Base-by-base conservation (phyloP, 2,329 filamentous ascomycete genomes). In the Macroventuria anomochaeta region DNA sequence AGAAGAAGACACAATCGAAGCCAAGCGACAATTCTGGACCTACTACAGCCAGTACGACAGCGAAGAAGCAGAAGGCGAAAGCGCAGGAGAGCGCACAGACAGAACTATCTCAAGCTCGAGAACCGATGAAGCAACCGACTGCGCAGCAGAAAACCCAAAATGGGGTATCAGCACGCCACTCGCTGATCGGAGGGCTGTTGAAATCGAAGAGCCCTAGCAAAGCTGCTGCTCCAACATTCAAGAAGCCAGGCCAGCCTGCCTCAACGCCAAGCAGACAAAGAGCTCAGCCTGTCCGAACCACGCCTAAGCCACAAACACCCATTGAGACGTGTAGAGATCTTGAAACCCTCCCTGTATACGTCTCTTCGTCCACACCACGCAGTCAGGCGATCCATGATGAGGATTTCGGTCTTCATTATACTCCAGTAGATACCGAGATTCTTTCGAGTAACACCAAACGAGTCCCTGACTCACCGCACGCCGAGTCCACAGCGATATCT, bases 381-480 rank as follows among this genome's bases (percentile, higher is more conserved):
- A 36, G 32, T 31, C 37, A 33, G 12, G 42, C 41, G 18, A 37
- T 43, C 7, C 48, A 56, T 11, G 46, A 46, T 1, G 41, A 38
- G 12, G 40, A 41, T 31, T 53, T 53, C 18, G 53, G 50, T 26
- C 1, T 53, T 13, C 54, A 33, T n/a, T 17, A 33, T 5, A 48
- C 31, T 44, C 25, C 20, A 20, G 32, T 34, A 15, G 49, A 61
- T 7, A 33, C 53, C 7, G 66, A 68, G 41, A 59, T 73, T 11
- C 55, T 77, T 10, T 77, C 75, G 1, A 77, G 76, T 61, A 79
- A 78, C 44, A 73, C 63, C 33, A 80, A 68, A 70, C 76, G 54
- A 61, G 64, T 68, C 62, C 79, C 67, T 72, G 76, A 58, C 65
- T 77, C 73, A 17, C 76, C 76, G 21, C 59, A 64, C 32, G 72